Evolutionary conservation across 2,329 filamentous ascomycete genomes (phyloP).

Genomic region (Neoarthrinium moseri): DNA sequence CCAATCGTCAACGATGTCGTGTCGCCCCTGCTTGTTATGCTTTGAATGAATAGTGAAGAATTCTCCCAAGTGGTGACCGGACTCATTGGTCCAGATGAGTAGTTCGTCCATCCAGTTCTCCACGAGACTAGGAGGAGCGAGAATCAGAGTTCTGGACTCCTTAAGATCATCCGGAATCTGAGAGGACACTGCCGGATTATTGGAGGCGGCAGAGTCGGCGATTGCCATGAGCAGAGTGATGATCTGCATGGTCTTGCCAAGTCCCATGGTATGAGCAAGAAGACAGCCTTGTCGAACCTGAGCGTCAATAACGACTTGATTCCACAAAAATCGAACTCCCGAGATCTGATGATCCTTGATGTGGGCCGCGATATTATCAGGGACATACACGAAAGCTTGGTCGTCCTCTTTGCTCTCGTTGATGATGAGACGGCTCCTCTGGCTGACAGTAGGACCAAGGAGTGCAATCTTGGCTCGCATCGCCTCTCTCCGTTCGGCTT

Average conservation of each 20-base stretch:
- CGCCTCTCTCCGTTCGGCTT: slow-evolving; percentile 50
- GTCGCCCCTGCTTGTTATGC: slow-evolving; percentile 34
- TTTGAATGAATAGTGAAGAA: slow-evolving; percentile 54
- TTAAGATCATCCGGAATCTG: slow-evolving; percentile 70
- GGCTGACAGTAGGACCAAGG: slow-evolving; percentile 36
- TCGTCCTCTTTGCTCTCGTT: slow-evolving; percentile 64
- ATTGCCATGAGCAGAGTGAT: slow-evolving; percentile 80
- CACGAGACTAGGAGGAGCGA: slow-evolving; percentile 74
- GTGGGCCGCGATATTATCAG: slow-evolving; percentile 57
- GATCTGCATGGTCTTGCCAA: slow-evolving; percentile 91
- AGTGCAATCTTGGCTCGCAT: slow-evolving; percentile 42
- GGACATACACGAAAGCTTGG: slow-evolving; percentile 62
- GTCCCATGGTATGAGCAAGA: slow-evolving; percentile 85
- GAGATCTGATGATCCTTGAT: slow-evolving; percentile 81
- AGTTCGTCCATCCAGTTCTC: slow-evolving; percentile 85
- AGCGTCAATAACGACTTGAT: slow-evolving; percentile 67
- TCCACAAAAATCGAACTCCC: slow-evolving; percentile 87
- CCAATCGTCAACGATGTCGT: slow-evolving; percentile 57
- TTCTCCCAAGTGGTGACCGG: slow-evolving; percentile 47
- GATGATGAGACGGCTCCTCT: slow-evolving; percentile 56
- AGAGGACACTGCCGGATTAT: slow-evolving; percentile 50
- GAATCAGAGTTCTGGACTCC: slow-evolving; percentile 63
- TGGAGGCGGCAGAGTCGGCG: slow-evolving; percentile 61
- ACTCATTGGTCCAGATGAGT: slow-evolving; percentile 61
- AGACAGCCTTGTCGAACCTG: slow-evolving; percentile 70